These are phyloP conservation scores for Choiromyces venosus DNA, from an alignment of 495 filamentous ascomycete genomes.

Conservation along the genomic window DNA sequence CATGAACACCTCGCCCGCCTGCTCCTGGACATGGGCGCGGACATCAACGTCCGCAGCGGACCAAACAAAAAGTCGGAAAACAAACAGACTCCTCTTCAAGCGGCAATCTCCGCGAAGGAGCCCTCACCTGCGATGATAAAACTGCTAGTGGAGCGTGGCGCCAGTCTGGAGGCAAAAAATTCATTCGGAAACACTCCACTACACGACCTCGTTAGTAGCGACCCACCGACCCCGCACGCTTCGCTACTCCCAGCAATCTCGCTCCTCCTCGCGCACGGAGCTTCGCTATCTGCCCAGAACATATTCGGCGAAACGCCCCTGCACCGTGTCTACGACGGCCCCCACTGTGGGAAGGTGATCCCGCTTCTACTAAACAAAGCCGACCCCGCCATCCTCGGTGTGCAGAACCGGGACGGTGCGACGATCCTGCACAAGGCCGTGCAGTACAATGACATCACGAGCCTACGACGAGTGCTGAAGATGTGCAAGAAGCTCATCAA, in stretches of 20 bases:
- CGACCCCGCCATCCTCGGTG: neutral
- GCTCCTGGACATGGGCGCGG: conserved; percentile 4
- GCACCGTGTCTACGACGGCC: neutral
- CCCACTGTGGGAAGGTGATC: neutral
- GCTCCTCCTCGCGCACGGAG: neutral
- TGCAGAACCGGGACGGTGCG: neutral
- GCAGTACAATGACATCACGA: neutral
- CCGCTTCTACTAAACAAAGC: conserved; percentile 6
- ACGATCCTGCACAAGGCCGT: neutral
- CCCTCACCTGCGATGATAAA: neutral
- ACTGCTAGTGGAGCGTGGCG: conserved; percentile 1
- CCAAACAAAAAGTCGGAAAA: neutral
- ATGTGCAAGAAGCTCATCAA: neutral
- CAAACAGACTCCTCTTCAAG: conserved; percentile 1
- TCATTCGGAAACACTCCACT: conserved; percentile 10
- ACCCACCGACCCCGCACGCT: neutral
- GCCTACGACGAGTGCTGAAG: neutral
- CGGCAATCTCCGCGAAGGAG: neutral
- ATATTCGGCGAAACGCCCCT: neutral
- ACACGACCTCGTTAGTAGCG: neutral
- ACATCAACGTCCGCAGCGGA: neutral
- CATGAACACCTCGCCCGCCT: conserved; percentile 6
- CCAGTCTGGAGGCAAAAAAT: neutral
- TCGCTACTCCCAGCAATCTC: neutral
- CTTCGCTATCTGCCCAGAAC: neutral